These are phyloP conservation scores for Silene conica DNA, from an alignment of 148 eudicot species.

Conservation along the genomic window DNA sequence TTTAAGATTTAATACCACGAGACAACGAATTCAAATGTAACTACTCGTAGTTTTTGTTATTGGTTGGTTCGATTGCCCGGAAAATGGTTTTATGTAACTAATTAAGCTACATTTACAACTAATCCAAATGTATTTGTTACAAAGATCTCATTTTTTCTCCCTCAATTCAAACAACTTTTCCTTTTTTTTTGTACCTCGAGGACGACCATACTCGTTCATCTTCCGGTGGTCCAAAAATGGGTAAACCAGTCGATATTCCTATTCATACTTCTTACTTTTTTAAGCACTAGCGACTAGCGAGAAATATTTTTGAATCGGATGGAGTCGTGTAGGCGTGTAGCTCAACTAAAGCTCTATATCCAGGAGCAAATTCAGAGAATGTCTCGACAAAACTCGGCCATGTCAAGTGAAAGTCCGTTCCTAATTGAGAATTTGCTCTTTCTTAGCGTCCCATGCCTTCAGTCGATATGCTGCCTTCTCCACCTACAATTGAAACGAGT, in stretches of 20 bases:
- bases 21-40: too few relatives aligned
- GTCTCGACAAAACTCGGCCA: too few relatives aligned
- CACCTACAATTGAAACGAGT: slow-evolving; percentile 23
- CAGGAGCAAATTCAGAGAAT: too few relatives aligned
- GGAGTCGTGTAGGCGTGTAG: neutral
- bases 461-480: slow-evolving; percentile 36
- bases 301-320: neutral
- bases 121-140: neutral
- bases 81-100: neutral
- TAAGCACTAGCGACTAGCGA: neutral
- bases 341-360: neutral
- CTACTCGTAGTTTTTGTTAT: neutral
- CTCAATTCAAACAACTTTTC: too few relatives aligned
- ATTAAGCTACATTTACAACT: slow-evolving; percentile 3
- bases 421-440: slow-evolving; percentile 28
- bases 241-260: neutral
- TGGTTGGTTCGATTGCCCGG: neutral
- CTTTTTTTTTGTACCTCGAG: too few relatives aligned
- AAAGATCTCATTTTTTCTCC: neutral
- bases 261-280: neutral
- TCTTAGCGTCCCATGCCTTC: slow-evolving; percentile 32
- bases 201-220: too few relatives aligned
- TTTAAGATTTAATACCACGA: too few relatives aligned
- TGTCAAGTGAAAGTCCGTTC: neutral
- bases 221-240: too few relatives aligned